Percentiles rank a stretch among this genome's conserved stretches.
These are phyloP conservation scores for Marasmius sp. DNA, from an alignment of 1,284 basidiomycete species.

Conservation along the genomic window DNA sequence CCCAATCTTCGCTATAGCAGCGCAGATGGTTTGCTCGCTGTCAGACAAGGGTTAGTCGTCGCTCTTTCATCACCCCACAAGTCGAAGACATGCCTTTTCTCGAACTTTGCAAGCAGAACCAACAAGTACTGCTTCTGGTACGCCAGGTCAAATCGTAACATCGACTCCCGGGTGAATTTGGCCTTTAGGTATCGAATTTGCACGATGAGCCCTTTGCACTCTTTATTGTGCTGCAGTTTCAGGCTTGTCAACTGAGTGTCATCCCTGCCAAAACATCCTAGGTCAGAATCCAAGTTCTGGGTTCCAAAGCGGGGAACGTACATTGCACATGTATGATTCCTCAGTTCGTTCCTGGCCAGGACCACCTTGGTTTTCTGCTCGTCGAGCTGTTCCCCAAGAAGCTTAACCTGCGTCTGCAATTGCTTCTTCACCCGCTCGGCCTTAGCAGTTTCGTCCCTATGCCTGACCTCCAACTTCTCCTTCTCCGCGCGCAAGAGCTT, in stretches of 20 bases:
- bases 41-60: constrained; percentile 5
- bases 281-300: constrained; percentile 2
- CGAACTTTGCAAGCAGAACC: constrained; percentile 61
- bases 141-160: constrained; percentile 75
- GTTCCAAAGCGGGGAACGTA: constrained; percentile 33
- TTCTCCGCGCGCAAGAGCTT: constrained; percentile 64
- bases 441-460: constrained; percentile 51
- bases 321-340: constrained; percentile 57
- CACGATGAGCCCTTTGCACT: constrained; percentile 85
- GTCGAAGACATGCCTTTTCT: constrained; percentile 61
- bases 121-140: constrained; percentile 88
- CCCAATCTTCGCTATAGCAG: constrained; percentile 77
- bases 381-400: constrained; percentile 70
- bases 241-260: constrained; percentile 52
- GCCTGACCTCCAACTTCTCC: constrained; percentile 55
- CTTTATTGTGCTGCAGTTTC: constrained; percentile 72
- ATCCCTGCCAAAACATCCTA: constrained; percentile 38
- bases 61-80: background rate
- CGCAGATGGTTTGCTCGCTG: constrained; percentile 79
- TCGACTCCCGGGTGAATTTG: constrained; percentile 84
- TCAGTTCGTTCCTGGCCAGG: constrained; percentile 43
- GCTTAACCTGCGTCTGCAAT: constrained; percentile 58
- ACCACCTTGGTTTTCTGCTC: constrained; percentile 48
- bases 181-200: constrained; percentile 93
- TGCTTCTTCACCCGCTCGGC: constrained; percentile 65